Conservation (phyloP, 495 filamentous ascomycete species). For the Hypoxylon perforatum region DNA sequence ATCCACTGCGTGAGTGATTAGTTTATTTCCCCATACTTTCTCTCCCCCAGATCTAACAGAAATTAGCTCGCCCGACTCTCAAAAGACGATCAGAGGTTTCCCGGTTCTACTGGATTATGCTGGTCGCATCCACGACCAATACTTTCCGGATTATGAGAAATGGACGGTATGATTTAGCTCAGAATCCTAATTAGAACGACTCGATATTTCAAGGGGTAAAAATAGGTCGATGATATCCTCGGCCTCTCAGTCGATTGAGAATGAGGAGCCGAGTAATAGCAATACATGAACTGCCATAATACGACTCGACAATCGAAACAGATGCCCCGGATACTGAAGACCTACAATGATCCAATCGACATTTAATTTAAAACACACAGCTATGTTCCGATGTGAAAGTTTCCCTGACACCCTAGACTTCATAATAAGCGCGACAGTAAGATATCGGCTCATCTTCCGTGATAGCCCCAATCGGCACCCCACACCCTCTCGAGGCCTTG, state of each 20-base stretch:
- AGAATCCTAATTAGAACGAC: no score
- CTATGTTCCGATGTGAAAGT: neutral
- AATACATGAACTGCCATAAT: neutral
- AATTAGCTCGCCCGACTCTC: conserved; percentile 59
- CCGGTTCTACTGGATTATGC: conserved; percentile 68
- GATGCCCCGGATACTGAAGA: no score
- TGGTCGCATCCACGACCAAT: conserved; percentile 63
- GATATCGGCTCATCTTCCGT: conserved; percentile 6
- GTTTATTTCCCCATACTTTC: neutral
- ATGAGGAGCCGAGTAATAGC: neutral
- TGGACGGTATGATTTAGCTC: conserved; percentile 11
- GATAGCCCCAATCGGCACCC: conserved; percentile 1
- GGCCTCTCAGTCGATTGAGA: neutral
- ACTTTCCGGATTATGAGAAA: conserved; percentile 68
- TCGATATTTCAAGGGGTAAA: no score
- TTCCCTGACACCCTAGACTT: no score
- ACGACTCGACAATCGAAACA: neutral
- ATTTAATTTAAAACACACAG: no score
- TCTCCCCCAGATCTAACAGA: conserved; percentile 14
- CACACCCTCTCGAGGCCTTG: conserved; percentile 5
- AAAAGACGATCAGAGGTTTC: conserved; percentile 54
- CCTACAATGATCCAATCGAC: no score
- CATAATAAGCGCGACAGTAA: no score
- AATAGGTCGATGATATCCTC: no score
- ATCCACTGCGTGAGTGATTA: conserved; percentile 63